A percentile compares a stretch with the other conserved stretches of the same genome.
These are phyloP conservation scores for Trebouxia sp. DNA, from an alignment of 139 green algal genomes.

Conservation along the genomic window DNA sequence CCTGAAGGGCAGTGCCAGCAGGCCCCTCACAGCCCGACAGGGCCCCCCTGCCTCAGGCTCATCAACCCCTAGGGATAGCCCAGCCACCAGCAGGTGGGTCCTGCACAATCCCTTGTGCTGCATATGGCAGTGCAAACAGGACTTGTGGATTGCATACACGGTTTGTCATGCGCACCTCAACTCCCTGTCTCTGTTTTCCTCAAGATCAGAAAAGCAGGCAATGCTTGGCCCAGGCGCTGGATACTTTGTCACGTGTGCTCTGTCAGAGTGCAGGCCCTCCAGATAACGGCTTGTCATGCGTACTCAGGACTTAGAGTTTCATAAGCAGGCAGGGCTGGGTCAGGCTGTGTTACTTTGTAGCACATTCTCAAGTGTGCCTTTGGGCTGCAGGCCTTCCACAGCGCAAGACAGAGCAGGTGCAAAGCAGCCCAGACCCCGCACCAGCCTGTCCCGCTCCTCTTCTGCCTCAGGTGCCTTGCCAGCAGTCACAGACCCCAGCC, in stretches of 20 bases:
- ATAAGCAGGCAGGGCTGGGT: too few species aligned
- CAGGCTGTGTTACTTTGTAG: too few species aligned
- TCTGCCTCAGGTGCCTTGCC: not conserved
- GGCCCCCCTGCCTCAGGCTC: not conserved
- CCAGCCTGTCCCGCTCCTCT: conserved; percentile 20
- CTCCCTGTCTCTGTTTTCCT: not conserved
- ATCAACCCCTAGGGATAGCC: not conserved
- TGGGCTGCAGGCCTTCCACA: conserved; percentile 11
- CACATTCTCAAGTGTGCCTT: not conserved
- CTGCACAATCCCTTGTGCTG: too few species aligned
- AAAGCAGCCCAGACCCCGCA: not conserved
- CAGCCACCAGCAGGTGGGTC: not conserved
- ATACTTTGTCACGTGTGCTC: too few species aligned
- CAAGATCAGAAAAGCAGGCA: too few species aligned
- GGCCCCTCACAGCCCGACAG: conserved; percentile 3
- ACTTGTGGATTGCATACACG: too few species aligned
- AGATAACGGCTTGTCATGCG: too few species aligned
- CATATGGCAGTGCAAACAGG: too few species aligned
- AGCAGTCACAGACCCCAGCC: not conserved
- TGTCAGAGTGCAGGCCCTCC: too few species aligned
- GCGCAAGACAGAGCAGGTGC: not conserved
- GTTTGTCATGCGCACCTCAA: not conserved
- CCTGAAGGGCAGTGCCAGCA: not conserved
- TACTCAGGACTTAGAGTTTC: too few species aligned
- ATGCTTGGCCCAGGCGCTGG: too few species aligned